phyloP scores from a whole-genome alignment of 805 yeast species.

The Wickerhamomyces kurtzmanii region DNA sequence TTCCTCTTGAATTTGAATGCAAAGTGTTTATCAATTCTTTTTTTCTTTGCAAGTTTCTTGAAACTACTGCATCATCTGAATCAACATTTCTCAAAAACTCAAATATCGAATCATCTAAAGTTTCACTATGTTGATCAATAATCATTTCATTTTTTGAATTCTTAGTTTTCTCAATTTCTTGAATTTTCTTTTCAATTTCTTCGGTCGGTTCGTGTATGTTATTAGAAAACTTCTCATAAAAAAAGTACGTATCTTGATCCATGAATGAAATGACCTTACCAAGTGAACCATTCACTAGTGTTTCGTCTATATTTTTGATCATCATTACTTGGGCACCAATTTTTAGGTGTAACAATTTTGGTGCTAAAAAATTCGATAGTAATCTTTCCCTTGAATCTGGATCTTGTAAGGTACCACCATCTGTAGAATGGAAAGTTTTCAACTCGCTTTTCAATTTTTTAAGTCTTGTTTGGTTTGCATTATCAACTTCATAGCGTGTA shows the following conservation, averaged over 20 bases:
- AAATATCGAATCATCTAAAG: conserved; percentile 37
- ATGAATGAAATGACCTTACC: conserved; percentile 59
- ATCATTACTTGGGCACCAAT: conserved; percentile 79
- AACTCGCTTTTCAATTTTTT: conserved; percentile 31
- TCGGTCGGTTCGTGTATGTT: conserved; percentile 10
- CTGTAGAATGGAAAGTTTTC: conserved; percentile 37
- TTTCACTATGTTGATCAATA: conserved; percentile 5
- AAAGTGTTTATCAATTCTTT: conserved; percentile 30
- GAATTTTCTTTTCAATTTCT: conserved; percentile 12
- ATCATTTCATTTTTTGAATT: conserved; percentile 14
- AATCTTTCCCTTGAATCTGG: conserved; percentile 31
- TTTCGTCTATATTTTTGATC: conserved; percentile 63
- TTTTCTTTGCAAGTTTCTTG: conserved; percentile 35
- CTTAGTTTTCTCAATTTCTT: conserved; percentile 7
- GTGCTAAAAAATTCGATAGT: conserved; percentile 53
- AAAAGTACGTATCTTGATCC: conserved; percentile 37
- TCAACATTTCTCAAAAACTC: conserved; percentile 27
- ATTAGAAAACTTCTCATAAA: conserved; percentile 19
- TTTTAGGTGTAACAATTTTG: conserved; percentile 44
- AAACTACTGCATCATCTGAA: conserved; percentile 16
- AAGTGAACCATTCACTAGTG: conserved; percentile 68
- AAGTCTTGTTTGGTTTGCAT: conserved; percentile 47
- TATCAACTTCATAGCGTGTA: conserved; percentile 62
- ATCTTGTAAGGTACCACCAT: conserved; percentile 40
- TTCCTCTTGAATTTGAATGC: conserved; percentile 31